These are phyloP conservation scores for Hypoxylon sp. DNA, from an alignment of 2,329 filamentous ascomycete species.

Conservation along the genomic window DNA sequence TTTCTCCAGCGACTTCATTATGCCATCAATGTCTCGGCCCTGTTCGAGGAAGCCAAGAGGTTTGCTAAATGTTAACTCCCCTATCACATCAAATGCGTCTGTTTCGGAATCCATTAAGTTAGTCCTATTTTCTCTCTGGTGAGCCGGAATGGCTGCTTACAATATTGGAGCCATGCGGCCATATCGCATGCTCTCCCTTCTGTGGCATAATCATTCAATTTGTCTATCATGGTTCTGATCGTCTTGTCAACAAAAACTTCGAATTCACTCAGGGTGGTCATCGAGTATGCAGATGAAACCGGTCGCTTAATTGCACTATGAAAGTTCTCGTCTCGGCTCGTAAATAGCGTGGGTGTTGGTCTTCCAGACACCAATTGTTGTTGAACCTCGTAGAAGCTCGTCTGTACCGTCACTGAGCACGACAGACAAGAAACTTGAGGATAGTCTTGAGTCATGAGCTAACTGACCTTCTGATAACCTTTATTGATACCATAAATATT, in stretches of 20 bases:
- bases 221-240: not conserved
- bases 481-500: not conserved
- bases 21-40: conserved; percentile 80
- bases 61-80: conserved; percentile 81
- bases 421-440: not conserved
- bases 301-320: not conserved
- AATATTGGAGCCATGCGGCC: conserved; percentile 78
- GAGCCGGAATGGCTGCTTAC: conserved; percentile 49
- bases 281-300: not conserved
- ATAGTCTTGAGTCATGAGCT: not conserved
- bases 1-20: conserved; percentile 59
- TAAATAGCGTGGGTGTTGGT: not conserved
- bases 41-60: conserved; percentile 80
- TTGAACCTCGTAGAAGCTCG: not conserved
- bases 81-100: conserved; percentile 81
- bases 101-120: not conserved
- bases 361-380: not conserved
- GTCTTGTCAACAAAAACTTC: conserved; percentile 1
- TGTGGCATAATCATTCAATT: not conserved
- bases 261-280: not conserved
- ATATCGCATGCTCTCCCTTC: not conserved
- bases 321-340: not conserved
- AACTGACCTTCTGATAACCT: not conserved
- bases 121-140: not conserved
- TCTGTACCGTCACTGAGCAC: not conserved